Conservation (phyloP, 176 grass and related monocot genomes). For the Triticum monococcum region DNA sequence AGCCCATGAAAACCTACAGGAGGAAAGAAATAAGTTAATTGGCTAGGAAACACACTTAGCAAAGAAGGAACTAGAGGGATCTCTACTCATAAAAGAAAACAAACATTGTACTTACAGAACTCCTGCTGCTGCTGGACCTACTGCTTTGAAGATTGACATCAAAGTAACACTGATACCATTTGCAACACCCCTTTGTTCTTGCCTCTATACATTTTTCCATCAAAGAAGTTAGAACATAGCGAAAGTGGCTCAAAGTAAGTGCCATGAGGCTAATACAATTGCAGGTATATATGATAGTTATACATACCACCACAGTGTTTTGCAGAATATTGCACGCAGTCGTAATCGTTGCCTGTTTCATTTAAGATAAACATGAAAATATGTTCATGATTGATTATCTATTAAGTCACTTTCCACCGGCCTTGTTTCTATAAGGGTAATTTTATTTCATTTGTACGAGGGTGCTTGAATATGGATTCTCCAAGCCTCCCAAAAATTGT, state of each 20-base stretch:
- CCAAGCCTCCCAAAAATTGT: not conserved
- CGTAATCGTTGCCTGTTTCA: constrained; percentile 56
- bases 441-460: not conserved
- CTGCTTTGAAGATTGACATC: constrained; percentile 59
- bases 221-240: not conserved
- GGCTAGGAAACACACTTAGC: not conserved
- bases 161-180: constrained; percentile 66
- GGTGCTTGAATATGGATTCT: not conserved
- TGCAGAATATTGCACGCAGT: constrained; percentile 55
- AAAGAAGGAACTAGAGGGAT: not conserved
- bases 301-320: constrained; percentile 56
- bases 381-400: not conserved
- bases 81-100: not conserved
- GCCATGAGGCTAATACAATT: not conserved
- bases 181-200: constrained; percentile 60
- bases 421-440: not conserved
- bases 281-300: not conserved
- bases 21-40: not conserved
- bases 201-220: constrained; percentile 34
- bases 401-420: not conserved
- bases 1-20: constrained; percentile 58
- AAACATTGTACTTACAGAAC: constrained; percentile 38
- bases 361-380: constrained; percentile 20
- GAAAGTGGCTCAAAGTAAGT: not conserved
- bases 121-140: constrained; percentile 63